Evolutionary conservation across 306 rosid genomes (phyloP), one percentile per base, ranked within the genome.

Genomic region (Quercus robur): DNA sequence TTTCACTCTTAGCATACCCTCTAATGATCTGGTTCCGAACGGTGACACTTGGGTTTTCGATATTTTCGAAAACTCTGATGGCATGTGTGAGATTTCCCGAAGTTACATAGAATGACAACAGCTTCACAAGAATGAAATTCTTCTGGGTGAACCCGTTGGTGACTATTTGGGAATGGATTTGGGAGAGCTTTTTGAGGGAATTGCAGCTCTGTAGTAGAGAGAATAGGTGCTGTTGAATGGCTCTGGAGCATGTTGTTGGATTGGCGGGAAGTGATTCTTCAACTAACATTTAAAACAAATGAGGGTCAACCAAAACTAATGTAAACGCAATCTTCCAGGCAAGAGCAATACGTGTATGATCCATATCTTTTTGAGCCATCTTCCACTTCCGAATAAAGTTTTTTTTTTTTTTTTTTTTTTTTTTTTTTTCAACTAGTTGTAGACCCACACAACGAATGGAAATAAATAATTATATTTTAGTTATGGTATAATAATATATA

Each of bases 21-120:
- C 90, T 86, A 49, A 91, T 85, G 17, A 90, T 80, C 86, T 79
- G 92, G 79, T 91, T 94, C 95, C 94, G 90, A 41, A 85, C 44
- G 5, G 83, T 64, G 49, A 89, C 86, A 9, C 79, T 91, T 67
- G 97, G 98, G 25, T 64, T 81, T 18, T 70, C 55, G 31, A 87
- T 52, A 18, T 75, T 71, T 11, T 77, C 35, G 20, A 89, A 86
- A 49, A 86, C 76, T 1, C 77, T 77, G 33, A 70, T 71, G 31
- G 91, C 89, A 26, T 26, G 76, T 66, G 72, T 66, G 70, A 86
- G 82, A 81, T 67, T 71, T 51, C 73, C 91, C 26, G 56, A 90
- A 77, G 87, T 38, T 2, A 77, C 70, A 71, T 91, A 90, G 82
- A 90, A 78, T 2, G 86, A 82, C 3, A 91, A 74, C 1, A 90